A percentile compares a stretch with the other conserved stretches of the same genome.
These are phyloP conservation scores for Amaranthus tricolor DNA, from an alignment of 179 eudicot genomes.

Conservation along the genomic window DNA sequence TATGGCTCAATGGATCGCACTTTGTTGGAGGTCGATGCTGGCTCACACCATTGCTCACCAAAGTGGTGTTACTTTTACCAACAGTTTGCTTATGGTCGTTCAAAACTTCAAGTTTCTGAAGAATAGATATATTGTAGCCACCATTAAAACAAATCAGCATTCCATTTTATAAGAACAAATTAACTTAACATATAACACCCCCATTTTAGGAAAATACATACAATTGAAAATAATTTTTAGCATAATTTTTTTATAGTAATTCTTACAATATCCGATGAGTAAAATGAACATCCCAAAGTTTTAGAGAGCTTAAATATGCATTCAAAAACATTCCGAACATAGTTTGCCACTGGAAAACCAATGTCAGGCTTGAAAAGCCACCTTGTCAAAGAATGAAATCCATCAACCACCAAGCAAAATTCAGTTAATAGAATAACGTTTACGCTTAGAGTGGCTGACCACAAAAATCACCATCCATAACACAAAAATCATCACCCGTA, in stretches of 20 bases:
- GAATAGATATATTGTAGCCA: constrained; percentile 3
- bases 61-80: constrained; percentile 18
- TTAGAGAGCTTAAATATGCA: too few relatives aligned
- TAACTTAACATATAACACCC: constrained; percentile 8
- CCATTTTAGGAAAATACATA: background rate
- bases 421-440: too few relatives aligned
- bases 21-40: constrained; percentile 26
- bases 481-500: too few relatives aligned
- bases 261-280: background rate
- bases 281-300: background rate
- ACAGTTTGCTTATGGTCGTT: constrained; percentile 18
- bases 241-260: background rate
- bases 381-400: too few relatives aligned
- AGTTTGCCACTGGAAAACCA: too few relatives aligned
- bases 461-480: too few relatives aligned
- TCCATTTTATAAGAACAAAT: background rate
- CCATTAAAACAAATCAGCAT: constrained; percentile 7
- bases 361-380: too few relatives aligned
- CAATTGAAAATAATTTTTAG: background rate
- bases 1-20: constrained; percentile 45
- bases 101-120: constrained; percentile 19
- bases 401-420: too few relatives aligned
- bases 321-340: too few relatives aligned
- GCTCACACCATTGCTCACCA: constrained; percentile 11
- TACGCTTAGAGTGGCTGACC: too few relatives aligned